These are phyloP conservation scores for Endotrypanum monterogeii DNA, from an alignment of 208 protist species.

Conservation along the genomic window DNA sequence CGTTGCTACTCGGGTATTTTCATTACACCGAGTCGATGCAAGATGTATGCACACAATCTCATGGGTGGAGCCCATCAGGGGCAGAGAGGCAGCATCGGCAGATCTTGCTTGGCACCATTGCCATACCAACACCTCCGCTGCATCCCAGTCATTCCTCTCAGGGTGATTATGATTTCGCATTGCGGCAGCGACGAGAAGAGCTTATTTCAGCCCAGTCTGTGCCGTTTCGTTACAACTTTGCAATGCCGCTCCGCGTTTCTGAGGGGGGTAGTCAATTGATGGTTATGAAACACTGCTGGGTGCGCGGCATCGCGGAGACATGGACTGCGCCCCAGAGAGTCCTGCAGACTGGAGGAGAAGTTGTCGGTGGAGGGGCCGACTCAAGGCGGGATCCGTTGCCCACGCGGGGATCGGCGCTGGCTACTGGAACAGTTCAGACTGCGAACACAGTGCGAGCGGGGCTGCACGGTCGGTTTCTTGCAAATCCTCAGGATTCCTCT, in stretches of 20 bases:
- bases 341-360: neutral
- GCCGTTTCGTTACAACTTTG: slow-evolving; percentile 1
- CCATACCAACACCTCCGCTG: slow-evolving; percentile 6
- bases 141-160: neutral
- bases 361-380: neutral
- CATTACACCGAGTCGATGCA: neutral
- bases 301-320: slow-evolving; percentile 18
- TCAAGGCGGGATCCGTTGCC: neutral
- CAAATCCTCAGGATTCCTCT: neutral
- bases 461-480: neutral
- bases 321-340: neutral
- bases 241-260: slow-evolving; percentile 5
- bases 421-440: neutral
- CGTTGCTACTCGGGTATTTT: slow-evolving; percentile 8
- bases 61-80: neutral
- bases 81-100: neutral
- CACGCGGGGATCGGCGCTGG: neutral
- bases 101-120: slow-evolving; percentile 12
- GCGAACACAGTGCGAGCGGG: neutral
- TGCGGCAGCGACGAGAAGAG: neutral
- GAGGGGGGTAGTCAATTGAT: slow-evolving; percentile 11
- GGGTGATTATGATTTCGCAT: neutral
- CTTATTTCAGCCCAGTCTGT: neutral
- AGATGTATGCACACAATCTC: neutral
- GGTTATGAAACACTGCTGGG: slow-evolving; percentile 14